Percentiles rank a stretch among this genome's conserved stretches.
phyloP scores from a whole-genome alignment of 2,329 filamentous ascomycete genomes.

The Rhynchosporium secalis region DNA sequence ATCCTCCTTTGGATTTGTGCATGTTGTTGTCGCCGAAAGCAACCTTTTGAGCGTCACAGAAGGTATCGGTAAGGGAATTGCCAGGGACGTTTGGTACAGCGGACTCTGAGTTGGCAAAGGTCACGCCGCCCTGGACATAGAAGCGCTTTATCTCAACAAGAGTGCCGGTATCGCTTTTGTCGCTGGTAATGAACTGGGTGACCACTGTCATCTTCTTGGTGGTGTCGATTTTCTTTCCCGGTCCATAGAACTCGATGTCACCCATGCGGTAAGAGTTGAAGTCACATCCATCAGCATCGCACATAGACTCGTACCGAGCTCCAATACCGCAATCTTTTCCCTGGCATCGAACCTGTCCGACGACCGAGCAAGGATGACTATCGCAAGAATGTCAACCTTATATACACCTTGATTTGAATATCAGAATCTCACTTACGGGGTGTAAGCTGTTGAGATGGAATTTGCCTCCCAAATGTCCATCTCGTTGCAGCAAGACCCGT shows the following conservation, averaged over 20 bases:
- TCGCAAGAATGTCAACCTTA: neutral
- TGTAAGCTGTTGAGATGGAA: slow-evolving; percentile 56
- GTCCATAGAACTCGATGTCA: slow-evolving; percentile 55
- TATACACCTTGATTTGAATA: neutral
- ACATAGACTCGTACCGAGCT: slow-evolving; percentile 53
- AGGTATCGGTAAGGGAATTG: slow-evolving; percentile 56
- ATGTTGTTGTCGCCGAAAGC: slow-evolving; percentile 55
- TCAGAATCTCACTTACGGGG: slow-evolving; percentile 42
- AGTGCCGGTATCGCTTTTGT: slow-evolving; percentile 50
- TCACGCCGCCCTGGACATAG: slow-evolving; percentile 56
- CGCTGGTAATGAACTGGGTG: slow-evolving; percentile 58
- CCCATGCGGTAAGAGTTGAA: slow-evolving; percentile 63
- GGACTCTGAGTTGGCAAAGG: slow-evolving; percentile 52
- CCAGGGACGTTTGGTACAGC: slow-evolving; percentile 48
- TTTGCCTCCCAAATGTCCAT: slow-evolving; percentile 71
- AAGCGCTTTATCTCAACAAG: slow-evolving; percentile 56
- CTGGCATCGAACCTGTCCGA: slow-evolving; percentile 47
- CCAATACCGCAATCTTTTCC: slow-evolving; percentile 47
- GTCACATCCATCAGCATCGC: slow-evolving; percentile 63
- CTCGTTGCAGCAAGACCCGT: slow-evolving; percentile 66
- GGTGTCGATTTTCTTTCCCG: slow-evolving; percentile 53
- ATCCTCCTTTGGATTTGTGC: slow-evolving; percentile 57
- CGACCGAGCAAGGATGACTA: slow-evolving; percentile 52
- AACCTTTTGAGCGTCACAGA: slow-evolving; percentile 57
- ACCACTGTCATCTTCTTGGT: slow-evolving; percentile 55